Percentiles rank a stretch among this genome's conserved stretches.
Evolutionary conservation across 2,329 filamentous ascomycete genomes (phyloP).

Genomic region (Pseudocercospora musae): DNA sequence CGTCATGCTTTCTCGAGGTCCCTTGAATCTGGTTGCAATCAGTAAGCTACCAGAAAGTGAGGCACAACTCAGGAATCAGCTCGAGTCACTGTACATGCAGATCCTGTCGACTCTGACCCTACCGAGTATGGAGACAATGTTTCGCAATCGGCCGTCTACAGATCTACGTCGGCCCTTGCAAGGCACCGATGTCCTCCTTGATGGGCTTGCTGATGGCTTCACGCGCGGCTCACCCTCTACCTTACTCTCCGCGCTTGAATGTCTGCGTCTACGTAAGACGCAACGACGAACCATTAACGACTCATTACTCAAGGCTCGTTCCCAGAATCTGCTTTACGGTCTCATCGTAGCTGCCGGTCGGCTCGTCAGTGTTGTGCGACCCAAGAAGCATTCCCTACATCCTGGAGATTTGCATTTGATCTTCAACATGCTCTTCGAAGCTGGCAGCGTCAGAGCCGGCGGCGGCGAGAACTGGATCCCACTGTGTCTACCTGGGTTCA

Average conservation of each 20-base stretch:
- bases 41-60: conserved; percentile 92
- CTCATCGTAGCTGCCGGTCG: conserved; percentile 88
- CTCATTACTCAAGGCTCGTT: conserved; percentile 73
- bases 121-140: conserved; percentile 80
- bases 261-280: conserved; percentile 83
- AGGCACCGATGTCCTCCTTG: conserved; percentile 86
- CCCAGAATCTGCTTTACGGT: conserved; percentile 81
- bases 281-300: conserved; percentile 85
- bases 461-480: conserved; percentile 98
- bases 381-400: conserved; percentile 91
- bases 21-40: conserved; percentile 89
- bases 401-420: conserved; percentile 93
- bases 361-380: conserved; percentile 90
- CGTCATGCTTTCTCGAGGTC: conserved; percentile 78
- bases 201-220: conserved; percentile 90
- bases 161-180: conserved; percentile 86
- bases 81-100: conserved; percentile 96
- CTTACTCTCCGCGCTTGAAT: conserved; percentile 85
- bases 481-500: conserved; percentile 92
- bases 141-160: conserved; percentile 85
- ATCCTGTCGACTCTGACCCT: conserved; percentile 93
- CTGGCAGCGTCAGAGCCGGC: conserved; percentile 82
- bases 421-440: conserved; percentile 99
- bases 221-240: conserved; percentile 87
- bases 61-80: conserved; percentile 76